Evolutionary conservation across 2,329 filamentous ascomycete species (phyloP), one percentile per base, ranked within the genome.

Genomic region (Elsinoe australis): DNA sequence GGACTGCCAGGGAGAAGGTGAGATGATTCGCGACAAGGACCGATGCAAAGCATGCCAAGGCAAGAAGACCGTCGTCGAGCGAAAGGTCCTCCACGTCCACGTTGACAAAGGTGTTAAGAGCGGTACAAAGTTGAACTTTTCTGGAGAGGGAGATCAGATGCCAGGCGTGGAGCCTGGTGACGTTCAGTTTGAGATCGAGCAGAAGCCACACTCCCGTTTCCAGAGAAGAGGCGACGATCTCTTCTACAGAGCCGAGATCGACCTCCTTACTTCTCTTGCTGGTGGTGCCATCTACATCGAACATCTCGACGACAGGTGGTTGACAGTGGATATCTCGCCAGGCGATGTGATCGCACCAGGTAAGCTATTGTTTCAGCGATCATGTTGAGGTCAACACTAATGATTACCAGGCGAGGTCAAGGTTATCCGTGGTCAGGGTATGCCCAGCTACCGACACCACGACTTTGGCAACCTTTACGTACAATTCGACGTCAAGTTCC

Each of bases 171-270:
- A 94, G 64, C 85, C 92, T 12, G 92, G 94, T 56, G 94, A 98
- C 64, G 92, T 98, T 50, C 85, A 95, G 53, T 98, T 98, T 64
- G 89, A 96, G 72, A 96, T 98, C 56, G 90, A 96, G 70, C 88
- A 96, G 76, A 98, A 98, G 79, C 89, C 89, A n/a, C 92, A 98
- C 68, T 55, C 83, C 21, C 83, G 92, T 54, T 98, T 98, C 76
- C 88, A 90, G 64, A 85, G 92, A 59, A 94, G 92, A 68, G 89
- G 94, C 22, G 92, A 98, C 64, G 90, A 98, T 61, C 77, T 98
- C 14, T 87, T 95, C 65, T 96, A 90, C 74, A 84, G 92, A 54
- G 87, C 86, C 58, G 87, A 96, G 55, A 94, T 98, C 56, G 92
- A 98, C 61, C 82, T 98, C 35, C 81, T 96, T 53, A 98, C 90